A percentile compares a stretch with the other conserved stretches of the same genome.
phyloP scores from a whole-genome alignment of 2,329 filamentous ascomycete genomes.

The Pestalotiopsis sp. region DNA sequence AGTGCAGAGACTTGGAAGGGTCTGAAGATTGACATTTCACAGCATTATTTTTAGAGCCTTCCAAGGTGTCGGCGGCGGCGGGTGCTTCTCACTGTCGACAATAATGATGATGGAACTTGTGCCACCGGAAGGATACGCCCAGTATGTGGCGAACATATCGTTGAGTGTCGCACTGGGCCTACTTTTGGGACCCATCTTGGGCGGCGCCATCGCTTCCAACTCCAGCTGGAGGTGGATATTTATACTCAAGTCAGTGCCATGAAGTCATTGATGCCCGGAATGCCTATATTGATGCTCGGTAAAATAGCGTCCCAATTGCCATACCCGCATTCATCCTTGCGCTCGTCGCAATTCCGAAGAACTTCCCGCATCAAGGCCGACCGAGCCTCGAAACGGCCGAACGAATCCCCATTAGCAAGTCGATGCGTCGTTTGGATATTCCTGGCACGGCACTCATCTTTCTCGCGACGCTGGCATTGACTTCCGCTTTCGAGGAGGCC shows the following conservation, averaged over 20 bases:
- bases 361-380: conserved; percentile 29
- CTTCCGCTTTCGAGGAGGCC: conserved; percentile 42
- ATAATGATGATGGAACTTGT: conserved; percentile 38
- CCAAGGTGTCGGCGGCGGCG: conserved; percentile 49
- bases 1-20: neutral
- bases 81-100: conserved; percentile 45
- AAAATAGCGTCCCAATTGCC: conserved; percentile 24
- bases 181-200: conserved; percentile 43
- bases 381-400: conserved; percentile 16
- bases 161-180: conserved; percentile 42
- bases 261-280: neutral
- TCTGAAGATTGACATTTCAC: conserved; percentile 25
- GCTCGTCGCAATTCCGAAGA: conserved; percentile 27
- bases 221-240: conserved; percentile 49
- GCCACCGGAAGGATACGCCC: conserved; percentile 33
- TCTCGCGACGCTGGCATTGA: conserved; percentile 30
- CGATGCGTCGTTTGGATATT: conserved; percentile 30
- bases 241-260: conserved; percentile 42
- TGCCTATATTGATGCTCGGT: neutral
- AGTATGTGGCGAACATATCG: conserved; percentile 34
- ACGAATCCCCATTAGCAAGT: conserved; percentile 9
- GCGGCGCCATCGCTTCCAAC: conserved; percentile 41
- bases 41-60: conserved; percentile 35
- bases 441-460: conserved; percentile 35
- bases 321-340: conserved; percentile 28